Base-by-base conservation (phyloP, 345 rosid species). In the Heritiera fomes region DNA sequence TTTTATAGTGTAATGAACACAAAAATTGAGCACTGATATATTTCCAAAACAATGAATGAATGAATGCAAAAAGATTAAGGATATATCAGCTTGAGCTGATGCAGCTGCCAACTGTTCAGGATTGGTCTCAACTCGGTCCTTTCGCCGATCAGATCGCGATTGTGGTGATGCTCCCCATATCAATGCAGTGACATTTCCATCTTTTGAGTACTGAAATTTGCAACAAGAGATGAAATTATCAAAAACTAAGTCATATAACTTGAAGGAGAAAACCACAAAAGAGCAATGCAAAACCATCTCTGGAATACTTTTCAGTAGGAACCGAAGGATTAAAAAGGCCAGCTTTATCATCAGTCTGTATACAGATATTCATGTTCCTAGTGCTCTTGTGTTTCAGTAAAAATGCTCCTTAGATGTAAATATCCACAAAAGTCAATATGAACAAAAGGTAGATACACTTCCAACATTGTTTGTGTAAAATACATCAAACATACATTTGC, bases 21-120 rank as follows among this genome's bases (percentile, higher is more conserved):
- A 23, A 23, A 23, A 23, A 23, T 23, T 23, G 28, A 23, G 28
- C 28, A 23, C 28, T 23, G 28, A 23, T 23, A 23, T 23, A 23
- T 23, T 23, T 23, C 28, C 28, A 23, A 23, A 23, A 23, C 28
- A 23, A 23, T 23, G 28, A 23, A 23, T 23, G 28, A 23, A 23
- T 23, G 28, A 23, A 23, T 23, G 13, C 66, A 14, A 55, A 59
- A 73, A 55, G 71, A 78, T 30, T 40, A 91, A 93, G 99, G 99
- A 95, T 95, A 95, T 95, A 83, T 95, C 99, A 43, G 99, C 98
- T 83, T 87, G 93, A 15, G 98, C 98, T 32, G 99, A 92, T 67
- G 99, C 99, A 83, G 99, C 99, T 83, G 99, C 98, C 84, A 95
- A 82, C 84, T 92, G 99, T 85, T 95, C 99, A 30, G 99, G 99